Conservation (phyloP, 164 flowering plant species). For the Amborella trichopoda region DNA sequence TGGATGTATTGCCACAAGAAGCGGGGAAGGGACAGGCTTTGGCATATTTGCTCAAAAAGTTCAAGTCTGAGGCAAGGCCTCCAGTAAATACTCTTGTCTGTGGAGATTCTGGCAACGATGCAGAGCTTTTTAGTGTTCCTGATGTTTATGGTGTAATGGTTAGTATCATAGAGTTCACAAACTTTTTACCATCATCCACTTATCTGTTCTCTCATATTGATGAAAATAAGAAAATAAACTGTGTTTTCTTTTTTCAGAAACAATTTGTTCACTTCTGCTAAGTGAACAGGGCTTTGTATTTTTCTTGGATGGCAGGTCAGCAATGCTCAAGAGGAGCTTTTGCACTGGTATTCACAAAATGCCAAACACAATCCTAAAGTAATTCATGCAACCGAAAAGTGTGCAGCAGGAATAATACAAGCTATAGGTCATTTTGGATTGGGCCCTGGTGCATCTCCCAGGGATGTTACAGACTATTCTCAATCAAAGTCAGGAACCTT, state of each 20-base stretch:
- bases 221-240: too few species aligned
- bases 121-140: conserved; percentile 76
- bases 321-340: conserved; percentile 83
- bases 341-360: conserved; percentile 70
- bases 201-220: too few species aligned
- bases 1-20: conserved; percentile 71
- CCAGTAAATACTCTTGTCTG: conserved; percentile 68
- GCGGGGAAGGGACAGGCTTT: conserved; percentile 95
- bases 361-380: conserved; percentile 63
- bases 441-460: conserved; percentile 48
- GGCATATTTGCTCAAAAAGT: conserved; percentile 60
- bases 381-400: conserved; percentile 71
- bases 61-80: conserved; percentile 36
- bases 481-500: conserved; percentile 18
- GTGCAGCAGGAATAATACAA: conserved; percentile 78
- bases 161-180: conserved; percentile 19
- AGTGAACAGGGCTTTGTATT: too few species aligned
- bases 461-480: conserved; percentile 40
- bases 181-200: neutral
- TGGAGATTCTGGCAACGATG: conserved; percentile 94
- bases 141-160: conserved; percentile 90
- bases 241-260: too few species aligned
- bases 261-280: too few species aligned
- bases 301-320: too few species aligned
- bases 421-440: conserved; percentile 75